phyloP scores from a whole-genome alignment of 305 asterid genomes.

The Solanum aculeatissimum region DNA sequence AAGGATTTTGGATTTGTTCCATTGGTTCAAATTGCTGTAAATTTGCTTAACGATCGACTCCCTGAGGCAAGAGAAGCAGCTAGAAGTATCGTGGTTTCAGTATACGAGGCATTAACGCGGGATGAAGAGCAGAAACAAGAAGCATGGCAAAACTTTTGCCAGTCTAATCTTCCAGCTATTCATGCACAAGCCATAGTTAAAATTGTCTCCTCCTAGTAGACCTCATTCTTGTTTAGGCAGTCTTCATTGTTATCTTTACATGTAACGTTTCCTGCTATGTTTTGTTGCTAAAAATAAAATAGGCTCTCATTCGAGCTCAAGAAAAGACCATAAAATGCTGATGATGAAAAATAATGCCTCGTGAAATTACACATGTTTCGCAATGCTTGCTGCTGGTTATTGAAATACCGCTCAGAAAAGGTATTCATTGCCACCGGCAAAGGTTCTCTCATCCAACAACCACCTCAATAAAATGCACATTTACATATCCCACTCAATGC shows the following conservation, averaged over 20 bases:
- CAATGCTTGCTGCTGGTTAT: no score
- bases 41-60: conserved; percentile 71
- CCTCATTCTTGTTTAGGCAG: not conserved
- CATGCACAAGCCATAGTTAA: conserved; percentile 71
- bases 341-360: not conserved
- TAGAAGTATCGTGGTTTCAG: conserved; percentile 34
- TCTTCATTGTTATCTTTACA: not conserved
- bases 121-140: conserved; percentile 54
- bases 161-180: conserved; percentile 58
- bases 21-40: conserved; percentile 45
- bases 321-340: not conserved
- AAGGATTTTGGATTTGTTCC: conserved; percentile 47
- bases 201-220: conserved; percentile 35
- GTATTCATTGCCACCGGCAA: not conserved
- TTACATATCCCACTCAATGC: not conserved
- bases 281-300: not conserved
- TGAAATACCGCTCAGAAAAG: not conserved
- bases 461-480: not conserved
- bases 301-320: not conserved
- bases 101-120: conserved; percentile 40
- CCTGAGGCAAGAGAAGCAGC: conserved; percentile 97
- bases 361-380: not conserved
- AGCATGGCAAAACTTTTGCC: conserved; percentile 87
- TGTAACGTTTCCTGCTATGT: not conserved
- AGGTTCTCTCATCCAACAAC: not conserved